phyloP scores from a whole-genome alignment of 768 basidiomycete species.

The Boletus rubroflammeus region DNA sequence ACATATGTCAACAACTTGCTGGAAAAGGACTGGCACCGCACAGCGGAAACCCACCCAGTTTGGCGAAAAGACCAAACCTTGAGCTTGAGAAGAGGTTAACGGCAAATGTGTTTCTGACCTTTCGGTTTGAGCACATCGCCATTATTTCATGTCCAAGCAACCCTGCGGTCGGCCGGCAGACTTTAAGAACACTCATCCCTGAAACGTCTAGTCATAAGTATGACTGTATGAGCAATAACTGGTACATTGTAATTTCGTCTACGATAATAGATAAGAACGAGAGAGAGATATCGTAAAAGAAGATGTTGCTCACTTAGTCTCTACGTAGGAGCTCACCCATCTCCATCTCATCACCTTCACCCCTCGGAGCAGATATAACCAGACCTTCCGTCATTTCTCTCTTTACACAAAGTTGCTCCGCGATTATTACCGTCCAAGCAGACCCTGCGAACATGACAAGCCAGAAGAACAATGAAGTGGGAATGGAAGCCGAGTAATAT shows the following conservation, averaged over 20 bases:
- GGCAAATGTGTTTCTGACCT: neutral
- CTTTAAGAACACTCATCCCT: conserved; percentile 6
- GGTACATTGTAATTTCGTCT: conserved; percentile 25
- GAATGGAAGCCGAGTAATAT: conserved; percentile 64
- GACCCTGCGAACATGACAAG: conserved; percentile 67
- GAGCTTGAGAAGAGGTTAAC: conserved; percentile 10
- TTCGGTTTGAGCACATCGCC: neutral
- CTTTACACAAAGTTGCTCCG: conserved; percentile 89
- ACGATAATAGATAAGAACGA: conserved; percentile 3
- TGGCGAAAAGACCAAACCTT: conserved; percentile 8
- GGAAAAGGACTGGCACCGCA: conserved; percentile 4
- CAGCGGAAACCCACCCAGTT: neutral
- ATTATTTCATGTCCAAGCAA: conserved; percentile 3
- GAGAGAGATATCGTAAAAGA: conserved; percentile 5
- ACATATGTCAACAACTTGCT: conserved; percentile 11
- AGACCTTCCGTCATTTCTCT: conserved; percentile 89
- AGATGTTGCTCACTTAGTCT: conserved; percentile 51
- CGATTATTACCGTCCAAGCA: conserved; percentile 68
- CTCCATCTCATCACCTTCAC: conserved; percentile 53
- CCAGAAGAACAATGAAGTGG: conserved; percentile 95
- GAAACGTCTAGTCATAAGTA: conserved; percentile 16
- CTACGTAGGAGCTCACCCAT: conserved; percentile 48
- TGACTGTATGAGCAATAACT: conserved; percentile 7
- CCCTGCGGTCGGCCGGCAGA: conserved; percentile 1
- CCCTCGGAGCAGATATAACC: conserved; percentile 42